A percentile compares a stretch with the other conserved stretches of the same genome.
phyloP scores from a whole-genome alignment of 2,329 filamentous ascomycete genomes.

The Trichophyton equinum region DNA sequence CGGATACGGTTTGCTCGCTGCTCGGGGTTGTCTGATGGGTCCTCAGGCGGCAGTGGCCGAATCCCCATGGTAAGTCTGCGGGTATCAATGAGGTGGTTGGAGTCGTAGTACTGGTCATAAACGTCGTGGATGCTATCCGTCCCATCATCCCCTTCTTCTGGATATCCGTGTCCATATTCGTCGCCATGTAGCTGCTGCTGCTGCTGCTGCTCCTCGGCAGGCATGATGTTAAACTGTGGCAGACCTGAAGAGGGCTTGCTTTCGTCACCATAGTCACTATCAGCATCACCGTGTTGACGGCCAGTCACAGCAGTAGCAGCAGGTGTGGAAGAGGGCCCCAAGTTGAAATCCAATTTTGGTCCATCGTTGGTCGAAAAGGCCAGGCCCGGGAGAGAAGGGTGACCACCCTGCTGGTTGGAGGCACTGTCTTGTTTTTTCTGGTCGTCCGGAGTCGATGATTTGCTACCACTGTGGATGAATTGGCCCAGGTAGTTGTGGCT shows the following conservation, averaged over 20 bases:
- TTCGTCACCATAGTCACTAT: slow-evolving; percentile 44
- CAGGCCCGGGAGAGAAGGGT: not conserved
- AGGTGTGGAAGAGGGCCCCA: not conserved
- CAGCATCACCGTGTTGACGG: slow-evolving; percentile 31
- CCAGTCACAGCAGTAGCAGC: not conserved
- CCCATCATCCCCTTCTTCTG: not conserved
- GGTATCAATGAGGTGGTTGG: slow-evolving; percentile 25
- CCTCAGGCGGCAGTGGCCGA: slow-evolving; percentile 76
- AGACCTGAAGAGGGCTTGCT: slow-evolving; percentile 35
- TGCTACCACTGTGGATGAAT: slow-evolving; percentile 24
- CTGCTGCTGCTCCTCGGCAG: slow-evolving; percentile 12
- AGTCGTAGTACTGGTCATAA: slow-evolving; percentile 17
- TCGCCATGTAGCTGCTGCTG: slow-evolving; percentile 3
- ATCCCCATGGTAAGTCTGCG: slow-evolving; percentile 49
- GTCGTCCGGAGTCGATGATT: not conserved
- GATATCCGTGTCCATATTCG: not conserved
- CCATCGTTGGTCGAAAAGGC: not conserved
- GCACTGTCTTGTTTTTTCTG: not conserved
- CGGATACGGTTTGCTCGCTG: slow-evolving; percentile 89
- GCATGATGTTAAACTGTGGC: slow-evolving; percentile 24
- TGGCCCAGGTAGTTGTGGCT: slow-evolving; percentile 30
- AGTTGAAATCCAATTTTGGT: not conserved
- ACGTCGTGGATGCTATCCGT: slow-evolving; percentile 13
- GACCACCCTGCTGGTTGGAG: not conserved
- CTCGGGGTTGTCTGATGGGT: slow-evolving; percentile 81